phyloP scores from a whole-genome alignment of 1,139 yeast genomes.

The Kodamaea alishanica region DNA sequence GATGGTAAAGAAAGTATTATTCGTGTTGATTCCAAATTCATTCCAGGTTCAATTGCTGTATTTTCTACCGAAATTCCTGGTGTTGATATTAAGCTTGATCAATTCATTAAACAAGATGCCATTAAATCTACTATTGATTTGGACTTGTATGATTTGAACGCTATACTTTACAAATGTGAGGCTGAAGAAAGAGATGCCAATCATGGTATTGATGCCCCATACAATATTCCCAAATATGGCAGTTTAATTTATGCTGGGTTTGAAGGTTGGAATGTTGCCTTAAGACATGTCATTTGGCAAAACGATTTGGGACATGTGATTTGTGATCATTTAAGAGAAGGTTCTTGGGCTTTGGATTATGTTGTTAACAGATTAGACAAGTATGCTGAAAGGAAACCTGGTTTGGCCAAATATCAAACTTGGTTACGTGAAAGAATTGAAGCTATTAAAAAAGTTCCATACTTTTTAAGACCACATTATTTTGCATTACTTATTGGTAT shows the following conservation, averaged over 20 bases:
- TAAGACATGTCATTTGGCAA: slow-evolving; percentile 57
- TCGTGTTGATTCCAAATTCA: slow-evolving; percentile 51
- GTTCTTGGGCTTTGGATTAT: slow-evolving; percentile 88
- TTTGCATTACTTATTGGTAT: slow-evolving; percentile 77
- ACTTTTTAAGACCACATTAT: slow-evolving; percentile 79
- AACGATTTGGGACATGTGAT: slow-evolving; percentile 84
- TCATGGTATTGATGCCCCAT: slow-evolving; percentile 66
- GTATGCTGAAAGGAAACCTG: slow-evolving; percentile 44
- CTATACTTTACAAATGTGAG: slow-evolving; percentile 72
- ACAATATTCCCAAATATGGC: slow-evolving; percentile 72
- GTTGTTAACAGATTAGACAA: slow-evolving; percentile 59
- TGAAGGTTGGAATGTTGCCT: slow-evolving; percentile 84
- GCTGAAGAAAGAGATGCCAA: slow-evolving; percentile 85
- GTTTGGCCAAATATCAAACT: slow-evolving; percentile 48
- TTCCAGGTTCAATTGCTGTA: slow-evolving; percentile 89
- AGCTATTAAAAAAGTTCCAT: slow-evolving; percentile 66
- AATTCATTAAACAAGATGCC: slow-evolving; percentile 68
- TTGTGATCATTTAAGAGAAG: slow-evolving; percentile 74
- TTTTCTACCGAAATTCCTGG: slow-evolving; percentile 68
- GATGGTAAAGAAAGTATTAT: slow-evolving; percentile 50
- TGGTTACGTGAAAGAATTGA: slow-evolving; percentile 72
- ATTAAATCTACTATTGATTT: slow-evolving; percentile 62
- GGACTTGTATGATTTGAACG: slow-evolving; percentile 68
- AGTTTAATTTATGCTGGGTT: slow-evolving; percentile 80
- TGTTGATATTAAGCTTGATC: slow-evolving; percentile 52